Evolutionary conservation across 176 grass and related monocot genomes (phyloP).

Genomic region (Carex parvula): DNA sequence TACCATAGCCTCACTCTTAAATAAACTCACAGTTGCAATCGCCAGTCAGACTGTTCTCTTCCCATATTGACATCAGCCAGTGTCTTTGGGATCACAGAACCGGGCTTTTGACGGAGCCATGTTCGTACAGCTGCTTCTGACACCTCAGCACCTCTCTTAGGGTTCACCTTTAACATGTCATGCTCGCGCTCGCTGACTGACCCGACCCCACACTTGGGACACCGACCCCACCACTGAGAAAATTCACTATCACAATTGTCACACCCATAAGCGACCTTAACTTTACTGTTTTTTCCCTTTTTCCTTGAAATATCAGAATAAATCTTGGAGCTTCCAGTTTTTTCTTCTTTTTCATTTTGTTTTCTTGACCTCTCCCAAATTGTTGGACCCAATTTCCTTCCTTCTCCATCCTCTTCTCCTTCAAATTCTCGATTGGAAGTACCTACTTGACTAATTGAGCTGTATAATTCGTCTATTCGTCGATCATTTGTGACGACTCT

Average conservation of each 20-base stretch:
- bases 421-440: not conserved
- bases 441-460: not conserved
- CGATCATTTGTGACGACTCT: constrained; percentile 32
- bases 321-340: not conserved
- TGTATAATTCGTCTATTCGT: not conserved
- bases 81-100: constrained; percentile 45
- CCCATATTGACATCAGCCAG: constrained; percentile 52
- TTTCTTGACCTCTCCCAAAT: constrained; percentile 17
- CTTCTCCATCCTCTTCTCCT: constrained; percentile 18
- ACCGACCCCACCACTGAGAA: constrained; percentile 76
- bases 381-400: not conserved
- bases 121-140: constrained; percentile 41
- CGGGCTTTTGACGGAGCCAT: constrained; percentile 52
- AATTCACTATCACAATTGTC: constrained; percentile 41
- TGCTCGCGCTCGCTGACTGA: not conserved
- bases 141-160: constrained; percentile 28
- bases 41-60: constrained; percentile 50
- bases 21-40: constrained; percentile 70
- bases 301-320: not conserved
- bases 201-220: constrained; percentile 33
- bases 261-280: constrained; percentile 45
- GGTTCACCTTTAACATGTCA: constrained; percentile 8
- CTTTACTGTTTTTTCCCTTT: constrained; percentile 35
- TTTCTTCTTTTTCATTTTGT: constrained; percentile 4
- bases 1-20: not conserved